Evolutionary conservation across 495 filamentous ascomycete genomes (phyloP).

Genomic region (Pseudomonodictys pantanalensis): DNA sequence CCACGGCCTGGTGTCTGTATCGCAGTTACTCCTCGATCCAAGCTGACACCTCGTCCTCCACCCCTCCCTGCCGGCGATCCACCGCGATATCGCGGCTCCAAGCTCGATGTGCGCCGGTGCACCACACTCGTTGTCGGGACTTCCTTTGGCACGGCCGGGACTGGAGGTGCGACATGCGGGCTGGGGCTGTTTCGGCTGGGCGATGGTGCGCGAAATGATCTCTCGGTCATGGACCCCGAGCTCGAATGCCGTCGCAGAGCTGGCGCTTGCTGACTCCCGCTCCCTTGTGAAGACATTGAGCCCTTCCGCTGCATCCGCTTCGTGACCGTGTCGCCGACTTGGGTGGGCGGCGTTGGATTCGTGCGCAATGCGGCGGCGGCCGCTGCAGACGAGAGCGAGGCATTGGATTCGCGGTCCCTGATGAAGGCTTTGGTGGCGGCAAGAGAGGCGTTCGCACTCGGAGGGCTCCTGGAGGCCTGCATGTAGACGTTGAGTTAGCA

Average conservation of each 20-base stretch:
- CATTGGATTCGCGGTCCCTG: conserved; percentile 59
- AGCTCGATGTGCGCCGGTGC: conserved; percentile 49
- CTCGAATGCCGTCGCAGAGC: conserved; percentile 63
- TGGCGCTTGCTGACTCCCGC: conserved; percentile 45
- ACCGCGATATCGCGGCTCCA: conserved; percentile 53
- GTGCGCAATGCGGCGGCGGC: conserved; percentile 79
- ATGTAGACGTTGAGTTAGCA: conserved; percentile 17
- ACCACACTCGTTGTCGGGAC: conserved; percentile 42
- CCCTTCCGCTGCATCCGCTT: conserved; percentile 74
- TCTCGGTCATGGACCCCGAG: conserved; percentile 76
- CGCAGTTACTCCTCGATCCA: conserved; percentile 44
- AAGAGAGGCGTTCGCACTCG: conserved; percentile 66
- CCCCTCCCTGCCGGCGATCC: conserved; percentile 46
- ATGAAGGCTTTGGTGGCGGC: conserved; percentile 81
- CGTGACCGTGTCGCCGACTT: conserved; percentile 77
- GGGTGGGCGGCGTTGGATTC: conserved; percentile 69
- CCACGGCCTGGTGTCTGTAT: conserved; percentile 20
- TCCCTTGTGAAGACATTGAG: conserved; percentile 66
- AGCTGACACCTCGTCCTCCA: conserved; percentile 45
- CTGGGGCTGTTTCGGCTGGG: conserved; percentile 46
- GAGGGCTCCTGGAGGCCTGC: conserved; percentile 60
- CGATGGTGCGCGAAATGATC: conserved; percentile 74
- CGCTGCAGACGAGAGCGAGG: conserved; percentile 73
- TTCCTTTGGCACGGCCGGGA: conserved; percentile 65
- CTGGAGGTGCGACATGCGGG: conserved; percentile 60